Conservation (phyloP, 495 filamentous ascomycete genomes). For the Thermochaetoides thermophila region DNA sequence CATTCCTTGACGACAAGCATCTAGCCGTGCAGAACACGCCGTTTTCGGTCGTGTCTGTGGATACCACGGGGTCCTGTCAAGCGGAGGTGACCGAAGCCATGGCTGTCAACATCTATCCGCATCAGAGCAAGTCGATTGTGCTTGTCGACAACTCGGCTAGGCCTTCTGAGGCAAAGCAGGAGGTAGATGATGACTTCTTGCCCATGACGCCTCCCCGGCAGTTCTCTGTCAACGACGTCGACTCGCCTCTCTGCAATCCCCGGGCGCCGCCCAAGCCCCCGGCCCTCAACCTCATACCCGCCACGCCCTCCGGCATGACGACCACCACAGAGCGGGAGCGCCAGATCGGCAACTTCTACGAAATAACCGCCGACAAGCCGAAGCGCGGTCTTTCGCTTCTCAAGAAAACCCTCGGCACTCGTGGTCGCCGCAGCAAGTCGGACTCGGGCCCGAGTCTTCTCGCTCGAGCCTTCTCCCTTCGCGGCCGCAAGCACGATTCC, state of each 20-base stretch:
- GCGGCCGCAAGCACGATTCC: constrained; percentile 3
- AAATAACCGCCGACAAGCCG: constrained; percentile 23
- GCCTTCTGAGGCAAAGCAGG: constrained; percentile 23
- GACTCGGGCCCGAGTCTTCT: constrained; percentile 25
- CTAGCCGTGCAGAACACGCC: constrained; percentile 39
- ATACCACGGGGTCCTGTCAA: constrained; percentile 35
- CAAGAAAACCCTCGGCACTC: constrained; percentile 42
- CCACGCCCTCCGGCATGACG: constrained; percentile 44
- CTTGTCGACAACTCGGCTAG: constrained; percentile 55
- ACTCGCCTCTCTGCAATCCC: constrained; percentile 63
- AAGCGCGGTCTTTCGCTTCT: constrained; percentile 38
- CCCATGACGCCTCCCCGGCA: constrained; percentile 34
- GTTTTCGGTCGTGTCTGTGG: constrained; percentile 45
- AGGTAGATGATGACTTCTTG: constrained; percentile 23
- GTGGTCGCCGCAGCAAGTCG: constrained; percentile 41
- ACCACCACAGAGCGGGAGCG: constrained; percentile 40
- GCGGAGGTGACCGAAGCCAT: constrained; percentile 61
- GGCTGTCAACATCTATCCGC: constrained; percentile 68
- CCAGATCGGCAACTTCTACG: constrained; percentile 34
- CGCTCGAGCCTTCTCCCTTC: constrained; percentile 28
- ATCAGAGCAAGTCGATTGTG: constrained; percentile 71
- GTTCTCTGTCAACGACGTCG: constrained; percentile 35
- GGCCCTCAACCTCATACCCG: constrained; percentile 56
- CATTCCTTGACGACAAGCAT: too few species aligned
- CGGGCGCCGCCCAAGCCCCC: constrained; percentile 48